phyloP scores from a whole-genome alignment of 2,329 filamentous ascomycete species.

The Penicillium capsulatum region DNA sequence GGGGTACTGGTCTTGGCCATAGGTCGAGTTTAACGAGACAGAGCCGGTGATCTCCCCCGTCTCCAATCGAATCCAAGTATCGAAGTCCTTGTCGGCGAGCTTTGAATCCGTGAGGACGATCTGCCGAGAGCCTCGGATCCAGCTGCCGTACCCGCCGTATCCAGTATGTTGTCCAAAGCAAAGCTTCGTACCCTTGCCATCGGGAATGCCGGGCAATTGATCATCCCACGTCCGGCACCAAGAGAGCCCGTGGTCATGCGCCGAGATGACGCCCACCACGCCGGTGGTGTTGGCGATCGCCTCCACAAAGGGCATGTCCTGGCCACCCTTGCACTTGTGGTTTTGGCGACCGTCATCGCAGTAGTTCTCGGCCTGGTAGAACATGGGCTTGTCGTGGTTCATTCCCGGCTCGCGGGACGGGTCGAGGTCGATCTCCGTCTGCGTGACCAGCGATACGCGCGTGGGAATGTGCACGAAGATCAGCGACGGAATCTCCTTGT shows the following conservation, averaged over 20 bases:
- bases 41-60: conserved; percentile 49
- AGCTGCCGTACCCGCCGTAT: conserved; percentile 65
- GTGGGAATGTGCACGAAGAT: conserved; percentile 55
- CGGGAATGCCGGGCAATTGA: conserved; percentile 24
- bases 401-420: conserved; percentile 44
- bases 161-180: conserved; percentile 65
- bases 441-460: conserved; percentile 41
- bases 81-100: conserved; percentile 42
- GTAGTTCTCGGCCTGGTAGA: conserved; percentile 17
- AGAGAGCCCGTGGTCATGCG: conserved; percentile 62
- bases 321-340: conserved; percentile 31
- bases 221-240: conserved; percentile 48
- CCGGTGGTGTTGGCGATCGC: conserved; percentile 54
- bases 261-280: conserved; percentile 57
- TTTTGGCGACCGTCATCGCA: conserved; percentile 8
- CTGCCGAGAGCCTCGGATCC: conserved; percentile 59
- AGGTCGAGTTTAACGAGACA: conserved; percentile 57
- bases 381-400: conserved; percentile 43
- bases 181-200: conserved; percentile 44
- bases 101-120: conserved; percentile 47
- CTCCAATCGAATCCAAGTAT: conserved; percentile 62
- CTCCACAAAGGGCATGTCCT: conserved; percentile 61
- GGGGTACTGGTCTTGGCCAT: conserved; percentile 45
- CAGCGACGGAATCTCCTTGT: conserved; percentile 45
- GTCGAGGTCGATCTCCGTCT: conserved; percentile 40